phyloP scores from a whole-genome alignment of 2,329 filamentous ascomycete species.

The Colletotrichum tropicale region DNA sequence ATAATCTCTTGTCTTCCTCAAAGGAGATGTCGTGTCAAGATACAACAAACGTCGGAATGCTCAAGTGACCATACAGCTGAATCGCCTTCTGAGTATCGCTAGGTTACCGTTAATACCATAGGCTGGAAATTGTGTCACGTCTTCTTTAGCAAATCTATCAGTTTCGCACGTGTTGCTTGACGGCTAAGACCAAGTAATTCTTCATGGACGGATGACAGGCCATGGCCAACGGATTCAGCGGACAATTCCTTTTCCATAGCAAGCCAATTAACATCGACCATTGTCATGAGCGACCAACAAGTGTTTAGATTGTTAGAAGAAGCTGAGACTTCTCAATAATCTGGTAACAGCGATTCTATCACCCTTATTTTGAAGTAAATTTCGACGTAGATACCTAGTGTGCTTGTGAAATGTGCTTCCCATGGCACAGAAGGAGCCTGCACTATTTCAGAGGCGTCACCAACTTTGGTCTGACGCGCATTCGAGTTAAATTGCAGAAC shows the following conservation, averaged over 20 bases:
- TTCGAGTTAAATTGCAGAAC: neutral
- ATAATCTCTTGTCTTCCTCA: neutral
- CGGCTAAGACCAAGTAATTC: neutral
- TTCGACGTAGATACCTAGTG: neutral
- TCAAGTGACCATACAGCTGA: neutral
- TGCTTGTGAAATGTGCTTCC: neutral
- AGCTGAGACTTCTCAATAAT: neutral
- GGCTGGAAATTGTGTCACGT: neutral
- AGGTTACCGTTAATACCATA: neutral
- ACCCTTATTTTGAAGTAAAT: neutral
- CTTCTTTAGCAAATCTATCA: neutral
- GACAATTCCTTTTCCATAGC: neutral
- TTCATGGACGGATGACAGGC: neutral
- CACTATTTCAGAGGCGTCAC: neutral
- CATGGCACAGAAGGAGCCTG: neutral
- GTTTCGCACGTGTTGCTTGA: neutral
- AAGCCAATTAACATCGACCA: neutral
- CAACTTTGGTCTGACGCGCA: neutral
- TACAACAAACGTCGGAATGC: neutral
- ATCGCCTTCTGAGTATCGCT: neutral
- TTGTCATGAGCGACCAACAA: neutral
- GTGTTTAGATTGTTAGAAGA: neutral
- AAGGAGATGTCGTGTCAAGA: neutral
- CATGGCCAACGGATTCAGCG: neutral
- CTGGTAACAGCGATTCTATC: neutral